phyloP scores from a whole-genome alignment of 176 grass and related monocot species.

The Metroxylon sagu region DNA sequence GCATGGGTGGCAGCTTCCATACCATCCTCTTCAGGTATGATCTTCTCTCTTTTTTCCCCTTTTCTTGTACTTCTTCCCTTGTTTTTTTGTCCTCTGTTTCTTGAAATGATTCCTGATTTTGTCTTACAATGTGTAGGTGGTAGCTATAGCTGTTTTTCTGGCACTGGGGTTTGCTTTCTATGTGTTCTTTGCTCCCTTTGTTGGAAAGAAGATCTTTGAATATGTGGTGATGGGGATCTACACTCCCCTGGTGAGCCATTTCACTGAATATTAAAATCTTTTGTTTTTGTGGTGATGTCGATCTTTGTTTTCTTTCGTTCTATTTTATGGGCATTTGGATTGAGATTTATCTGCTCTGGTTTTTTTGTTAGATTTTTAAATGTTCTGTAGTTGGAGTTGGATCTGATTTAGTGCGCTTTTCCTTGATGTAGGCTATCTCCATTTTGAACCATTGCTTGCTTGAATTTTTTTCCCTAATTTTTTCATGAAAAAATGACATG shows the following conservation, averaged over 20 bases:
- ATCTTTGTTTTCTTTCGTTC: background rate
- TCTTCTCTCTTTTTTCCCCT: background rate
- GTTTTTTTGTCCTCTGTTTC: slow-evolving; percentile 5
- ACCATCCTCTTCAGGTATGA: slow-evolving; percentile 86
- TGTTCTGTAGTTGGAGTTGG: no score
- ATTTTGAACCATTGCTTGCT: no score
- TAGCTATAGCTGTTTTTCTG: slow-evolving; percentile 87
- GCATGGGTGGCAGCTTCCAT: slow-evolving; percentile 95
- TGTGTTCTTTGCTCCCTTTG: slow-evolving; percentile 90
- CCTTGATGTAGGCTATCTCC: no score
- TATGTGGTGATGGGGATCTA: slow-evolving; percentile 66
- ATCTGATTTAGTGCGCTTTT: no score
- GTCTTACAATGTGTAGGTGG: slow-evolving; percentile 45
- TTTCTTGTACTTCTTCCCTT: background rate
- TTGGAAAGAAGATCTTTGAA: slow-evolving; percentile 52
- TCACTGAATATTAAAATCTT: no score
- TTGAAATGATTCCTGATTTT: background rate
- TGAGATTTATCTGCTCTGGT: no score
- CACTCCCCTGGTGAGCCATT: slow-evolving; percentile 66
- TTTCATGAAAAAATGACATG: no score
- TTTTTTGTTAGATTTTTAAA: no score
- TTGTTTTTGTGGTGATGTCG: no score
- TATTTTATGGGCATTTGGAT: background rate
- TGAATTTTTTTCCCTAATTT: no score
- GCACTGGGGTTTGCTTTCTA: slow-evolving; percentile 95